A percentile compares a stretch with the other conserved stretches of the same genome.
Conservation (phyloP, 2,329 filamentous ascomycete species). For the Fusarium pseudonygamai region DNA sequence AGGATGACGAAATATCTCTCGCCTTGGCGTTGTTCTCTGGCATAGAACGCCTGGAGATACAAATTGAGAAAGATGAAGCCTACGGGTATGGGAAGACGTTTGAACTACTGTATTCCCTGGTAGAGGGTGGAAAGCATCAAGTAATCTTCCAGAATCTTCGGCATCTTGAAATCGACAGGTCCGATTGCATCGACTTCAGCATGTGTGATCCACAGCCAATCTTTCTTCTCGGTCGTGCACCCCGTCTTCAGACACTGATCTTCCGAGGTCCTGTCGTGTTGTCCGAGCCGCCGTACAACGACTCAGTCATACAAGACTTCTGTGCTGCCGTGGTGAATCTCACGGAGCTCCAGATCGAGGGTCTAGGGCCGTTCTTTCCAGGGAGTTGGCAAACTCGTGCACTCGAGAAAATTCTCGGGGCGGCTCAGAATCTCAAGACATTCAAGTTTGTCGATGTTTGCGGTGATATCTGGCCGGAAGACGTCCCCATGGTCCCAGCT, state of each 20-base stretch:
- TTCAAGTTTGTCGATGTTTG: not conserved
- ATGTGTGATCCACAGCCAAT: not conserved
- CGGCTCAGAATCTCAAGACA: not conserved
- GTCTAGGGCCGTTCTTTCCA: no score
- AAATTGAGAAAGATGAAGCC: accelerated
- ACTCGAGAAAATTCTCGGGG: not conserved
- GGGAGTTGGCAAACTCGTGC: not conserved
- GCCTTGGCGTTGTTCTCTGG: not conserved
- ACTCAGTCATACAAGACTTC: accelerated
- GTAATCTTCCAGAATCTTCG: not conserved
- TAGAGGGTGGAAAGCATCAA: accelerated
- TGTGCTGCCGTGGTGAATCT: not conserved
- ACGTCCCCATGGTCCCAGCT: not conserved
- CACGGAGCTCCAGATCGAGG: not conserved
- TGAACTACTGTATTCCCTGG: accelerated
- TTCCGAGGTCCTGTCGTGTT: not conserved
- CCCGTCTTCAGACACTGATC: not conserved
- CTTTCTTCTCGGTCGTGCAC: not conserved
- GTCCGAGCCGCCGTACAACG: no score
- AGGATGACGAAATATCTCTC: not conserved
- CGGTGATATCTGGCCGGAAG: no score
- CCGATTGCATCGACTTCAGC: not conserved
- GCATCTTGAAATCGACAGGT: not conserved
- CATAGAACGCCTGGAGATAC: not conserved
- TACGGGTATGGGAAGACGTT: not conserved